phyloP scores from a whole-genome alignment of 2,329 filamentous ascomycete genomes.

The Exophiala bonariae region DNA sequence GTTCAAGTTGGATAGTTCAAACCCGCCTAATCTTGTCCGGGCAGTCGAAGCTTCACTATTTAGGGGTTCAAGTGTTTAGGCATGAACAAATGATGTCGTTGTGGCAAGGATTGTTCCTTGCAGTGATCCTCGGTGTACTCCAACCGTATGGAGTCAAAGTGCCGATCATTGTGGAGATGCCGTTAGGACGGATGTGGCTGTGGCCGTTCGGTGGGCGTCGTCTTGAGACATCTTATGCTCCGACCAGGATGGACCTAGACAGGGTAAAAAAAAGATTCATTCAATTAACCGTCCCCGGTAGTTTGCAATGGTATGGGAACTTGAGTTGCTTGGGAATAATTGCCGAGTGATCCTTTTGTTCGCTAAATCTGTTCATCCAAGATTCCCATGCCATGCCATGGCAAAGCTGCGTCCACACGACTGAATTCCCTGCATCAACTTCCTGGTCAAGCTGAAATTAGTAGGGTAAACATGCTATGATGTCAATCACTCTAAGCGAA shows the following conservation, averaged over 20 bases:
- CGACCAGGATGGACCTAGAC: background rate
- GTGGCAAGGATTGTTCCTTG: constrained; percentile 4
- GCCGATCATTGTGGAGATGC: constrained; percentile 13
- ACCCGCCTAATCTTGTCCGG: constrained; percentile 1
- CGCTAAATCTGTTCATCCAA: no score
- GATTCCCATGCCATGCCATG: no score
- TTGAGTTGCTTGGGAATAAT: no score
- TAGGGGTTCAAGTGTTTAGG: background rate
- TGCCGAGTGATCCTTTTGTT: no score
- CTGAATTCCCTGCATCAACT: no score
- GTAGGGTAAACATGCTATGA: no score
- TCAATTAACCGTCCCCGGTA: no score
- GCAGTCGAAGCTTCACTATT: background rate
- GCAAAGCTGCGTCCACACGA: no score
- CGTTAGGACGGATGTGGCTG: constrained; percentile 4
- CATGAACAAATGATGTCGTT: constrained; percentile 6
- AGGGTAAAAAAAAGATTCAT: no score
- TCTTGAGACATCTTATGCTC: constrained; percentile 2
- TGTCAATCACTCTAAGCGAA: no score
- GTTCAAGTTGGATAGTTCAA: background rate
- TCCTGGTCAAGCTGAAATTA: no score
- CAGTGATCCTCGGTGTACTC: background rate
- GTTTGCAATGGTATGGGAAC: no score
- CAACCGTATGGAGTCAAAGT: background rate
- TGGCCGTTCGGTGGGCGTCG: background rate